Conservation (phyloP, 108 stramenopile species). For the Mayamaea pseudoterrestris region DNA sequence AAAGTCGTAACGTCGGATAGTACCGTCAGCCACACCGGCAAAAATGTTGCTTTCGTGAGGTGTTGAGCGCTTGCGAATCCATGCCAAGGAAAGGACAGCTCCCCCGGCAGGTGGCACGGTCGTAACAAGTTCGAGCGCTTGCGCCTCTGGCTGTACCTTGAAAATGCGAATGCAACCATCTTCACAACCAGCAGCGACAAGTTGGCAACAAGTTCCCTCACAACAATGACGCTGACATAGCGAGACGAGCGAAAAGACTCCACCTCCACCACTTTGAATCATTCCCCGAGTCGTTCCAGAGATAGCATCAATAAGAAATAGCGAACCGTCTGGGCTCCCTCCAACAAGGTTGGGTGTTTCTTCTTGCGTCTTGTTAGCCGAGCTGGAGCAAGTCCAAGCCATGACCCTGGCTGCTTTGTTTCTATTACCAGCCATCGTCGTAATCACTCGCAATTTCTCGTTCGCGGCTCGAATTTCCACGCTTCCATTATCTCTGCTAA, state of each 20-base stretch:
- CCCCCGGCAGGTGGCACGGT: constrained; percentile 67
- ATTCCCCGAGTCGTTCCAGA: constrained; percentile 28
- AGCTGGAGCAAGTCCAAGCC: constrained; percentile 25
- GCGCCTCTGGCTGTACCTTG: constrained; percentile 7
- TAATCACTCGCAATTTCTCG: constrained; percentile 43
- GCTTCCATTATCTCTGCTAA: constrained; percentile 51
- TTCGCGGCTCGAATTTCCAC: constrained; percentile 43
- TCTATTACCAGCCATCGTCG: constrained; percentile 27
- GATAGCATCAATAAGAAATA: constrained; percentile 63
- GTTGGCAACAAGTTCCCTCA: background rate
- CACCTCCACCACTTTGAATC: constrained; percentile 65
- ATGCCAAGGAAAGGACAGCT: constrained; percentile 75
- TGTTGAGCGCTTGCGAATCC: constrained; percentile 19
- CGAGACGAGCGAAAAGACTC: constrained; percentile 48
- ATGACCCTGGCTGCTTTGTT: constrained; percentile 27
- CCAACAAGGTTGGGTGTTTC: constrained; percentile 54
- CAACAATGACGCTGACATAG: constrained; percentile 3
- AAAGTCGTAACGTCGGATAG: constrained; percentile 60
- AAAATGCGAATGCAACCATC: constrained; percentile 77
- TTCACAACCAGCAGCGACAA: constrained; percentile 52
- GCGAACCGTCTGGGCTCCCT: constrained; percentile 60
- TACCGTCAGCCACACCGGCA: constrained; percentile 87
- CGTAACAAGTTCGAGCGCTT: constrained; percentile 33
- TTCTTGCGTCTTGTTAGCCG: too few relatives aligned
- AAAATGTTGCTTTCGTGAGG: constrained; percentile 59